Evolutionary conservation across 306 rosid species (phyloP).

Genomic region (Dicorynia guianensis): DNA sequence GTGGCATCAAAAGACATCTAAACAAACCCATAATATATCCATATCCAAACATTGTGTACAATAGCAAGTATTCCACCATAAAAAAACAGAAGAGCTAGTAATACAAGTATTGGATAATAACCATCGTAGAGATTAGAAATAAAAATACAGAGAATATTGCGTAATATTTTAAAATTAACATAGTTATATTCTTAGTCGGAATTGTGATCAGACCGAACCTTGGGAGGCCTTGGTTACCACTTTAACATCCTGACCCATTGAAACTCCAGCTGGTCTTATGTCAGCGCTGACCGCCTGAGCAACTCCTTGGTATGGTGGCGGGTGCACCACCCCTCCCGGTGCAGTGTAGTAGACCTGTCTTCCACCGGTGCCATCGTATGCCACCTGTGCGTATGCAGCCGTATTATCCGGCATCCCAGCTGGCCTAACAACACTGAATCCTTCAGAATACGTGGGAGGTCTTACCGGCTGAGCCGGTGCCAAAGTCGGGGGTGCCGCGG

Average conservation of each 20-base stretch:
- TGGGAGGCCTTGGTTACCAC: slow-evolving; percentile 65
- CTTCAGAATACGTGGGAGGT: slow-evolving; percentile 53
- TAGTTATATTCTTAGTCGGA: slow-evolving; percentile 27
- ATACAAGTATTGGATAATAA: slow-evolving; percentile 26
- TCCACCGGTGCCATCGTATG: slow-evolving; percentile 68
- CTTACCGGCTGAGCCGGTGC: slow-evolving; percentile 54
- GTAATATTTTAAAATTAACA: slow-evolving; percentile 46
- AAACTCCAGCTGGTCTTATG: slow-evolving; percentile 46
- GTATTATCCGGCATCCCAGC: slow-evolving; percentile 42
- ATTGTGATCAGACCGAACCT: slow-evolving; percentile 59
- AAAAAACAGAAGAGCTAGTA: neutral
- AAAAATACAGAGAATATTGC: neutral
- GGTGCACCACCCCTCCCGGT: slow-evolving; percentile 57
- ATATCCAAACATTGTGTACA: neutral
- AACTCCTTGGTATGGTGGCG: slow-evolving; percentile 58
- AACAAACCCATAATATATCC: neutral
- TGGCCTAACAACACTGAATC: slow-evolving; percentile 54
- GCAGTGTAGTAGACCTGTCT: slow-evolving; percentile 81
- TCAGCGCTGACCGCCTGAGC: slow-evolving; percentile 45
- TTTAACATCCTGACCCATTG: slow-evolving; percentile 72
- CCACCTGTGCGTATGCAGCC: slow-evolving; percentile 46
- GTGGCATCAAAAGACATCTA: neutral
- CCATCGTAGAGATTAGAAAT: neutral
- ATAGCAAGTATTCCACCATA: too few relatives aligned
- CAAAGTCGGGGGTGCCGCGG: slow-evolving; percentile 39